A percentile compares a stretch with the other conserved stretches of the same genome.
Evolutionary conservation across 2,329 filamentous ascomycete species (phyloP).

Genomic region (Arthroderma sp.): DNA sequence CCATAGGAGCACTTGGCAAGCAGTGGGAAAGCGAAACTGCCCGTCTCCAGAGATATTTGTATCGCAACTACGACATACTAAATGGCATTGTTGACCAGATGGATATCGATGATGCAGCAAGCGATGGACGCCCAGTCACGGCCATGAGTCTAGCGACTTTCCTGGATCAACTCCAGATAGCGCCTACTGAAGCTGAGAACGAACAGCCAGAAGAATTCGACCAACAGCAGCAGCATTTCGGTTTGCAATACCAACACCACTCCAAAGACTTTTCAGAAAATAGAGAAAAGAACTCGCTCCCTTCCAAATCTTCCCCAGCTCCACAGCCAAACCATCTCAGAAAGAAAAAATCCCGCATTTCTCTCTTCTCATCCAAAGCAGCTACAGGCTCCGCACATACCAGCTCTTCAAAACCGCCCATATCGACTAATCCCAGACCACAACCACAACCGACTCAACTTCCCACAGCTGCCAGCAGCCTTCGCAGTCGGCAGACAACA

Average conservation of each 20-base stretch:
- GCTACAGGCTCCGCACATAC: too few relatives aligned
- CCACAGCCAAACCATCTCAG: too few relatives aligned
- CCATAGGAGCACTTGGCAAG: slow-evolving; percentile 18
- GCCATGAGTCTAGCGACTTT: slow-evolving; percentile 26
- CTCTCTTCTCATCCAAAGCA: too few relatives aligned
- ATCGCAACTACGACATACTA: slow-evolving; percentile 32
- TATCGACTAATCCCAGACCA: too few relatives aligned
- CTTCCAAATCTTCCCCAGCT: too few relatives aligned
- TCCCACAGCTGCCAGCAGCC: slow-evolving; percentile 1
- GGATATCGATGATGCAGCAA: slow-evolving; percentile 21
- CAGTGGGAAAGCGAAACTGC: slow-evolving; percentile 34
- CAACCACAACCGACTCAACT: too few relatives aligned
- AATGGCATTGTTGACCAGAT: slow-evolving; percentile 17
- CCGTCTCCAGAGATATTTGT: slow-evolving; percentile 31
- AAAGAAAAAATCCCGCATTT: too few relatives aligned
- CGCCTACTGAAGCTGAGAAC: slow-evolving; percentile 17
- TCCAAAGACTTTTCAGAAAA: not conserved
- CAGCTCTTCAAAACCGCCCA: too few relatives aligned
- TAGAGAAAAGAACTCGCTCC: too few relatives aligned
- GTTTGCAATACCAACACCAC: slow-evolving; percentile 1
- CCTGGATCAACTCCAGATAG: slow-evolving; percentile 26
- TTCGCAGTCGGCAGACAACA: slow-evolving; percentile 1
- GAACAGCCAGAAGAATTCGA: not conserved
- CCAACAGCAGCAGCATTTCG: slow-evolving; percentile 1
- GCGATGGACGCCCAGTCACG: slow-evolving; percentile 26